These are phyloP conservation scores for Cylindricascospora bacillispora DNA, from an alignment of 1,139 yeast species.

Conservation along the genomic window DNA sequence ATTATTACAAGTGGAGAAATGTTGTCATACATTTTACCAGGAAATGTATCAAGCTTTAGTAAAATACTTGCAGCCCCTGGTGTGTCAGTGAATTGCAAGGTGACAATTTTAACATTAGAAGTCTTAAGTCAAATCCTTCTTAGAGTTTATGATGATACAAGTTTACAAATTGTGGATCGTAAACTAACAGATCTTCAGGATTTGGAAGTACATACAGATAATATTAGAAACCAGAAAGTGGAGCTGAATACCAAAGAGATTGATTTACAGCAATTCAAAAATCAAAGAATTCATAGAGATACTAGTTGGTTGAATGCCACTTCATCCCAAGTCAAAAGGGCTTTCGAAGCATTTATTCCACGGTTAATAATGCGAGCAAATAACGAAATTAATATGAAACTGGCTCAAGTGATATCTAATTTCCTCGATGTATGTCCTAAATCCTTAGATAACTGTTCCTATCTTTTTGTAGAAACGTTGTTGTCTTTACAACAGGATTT, in stretches of 20 bases:
- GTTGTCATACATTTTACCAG: slow-evolving; percentile 43
- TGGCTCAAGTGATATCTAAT: slow-evolving; percentile 25
- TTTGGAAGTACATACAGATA: too few species aligned
- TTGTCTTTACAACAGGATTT: too few species aligned
- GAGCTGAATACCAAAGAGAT: too few species aligned
- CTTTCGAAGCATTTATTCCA: slow-evolving; percentile 28
- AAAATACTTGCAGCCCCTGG: slow-evolving; percentile 32
- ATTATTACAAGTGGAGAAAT: slow-evolving; percentile 37
- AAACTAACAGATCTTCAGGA: slow-evolving; percentile 5
- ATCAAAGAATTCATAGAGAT: slow-evolving; percentile 31
- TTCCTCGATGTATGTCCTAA: slow-evolving; percentile 10
- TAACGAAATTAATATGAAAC: slow-evolving; percentile 7
- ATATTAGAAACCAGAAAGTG: not conserved
- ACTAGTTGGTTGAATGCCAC: slow-evolving; percentile 55
- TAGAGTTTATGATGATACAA: slow-evolving; percentile 32
- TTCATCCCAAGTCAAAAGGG: slow-evolving; percentile 38
- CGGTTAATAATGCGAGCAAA: slow-evolving; percentile 25
- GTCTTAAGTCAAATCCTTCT: slow-evolving; percentile 27
- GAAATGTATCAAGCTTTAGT: slow-evolving; percentile 38
- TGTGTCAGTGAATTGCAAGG: slow-evolving; percentile 30
- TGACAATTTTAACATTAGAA: slow-evolving; percentile 26
- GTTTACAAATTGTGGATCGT: slow-evolving; percentile 18
- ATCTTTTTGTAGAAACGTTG: slow-evolving; percentile 7
- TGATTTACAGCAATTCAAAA: too few species aligned
- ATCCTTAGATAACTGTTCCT: slow-evolving; percentile 11